Percentiles rank a stretch among this genome's conserved stretches.
Conservation (phyloP, 768 basidiomycete species). For the Trametes villosa region DNA sequence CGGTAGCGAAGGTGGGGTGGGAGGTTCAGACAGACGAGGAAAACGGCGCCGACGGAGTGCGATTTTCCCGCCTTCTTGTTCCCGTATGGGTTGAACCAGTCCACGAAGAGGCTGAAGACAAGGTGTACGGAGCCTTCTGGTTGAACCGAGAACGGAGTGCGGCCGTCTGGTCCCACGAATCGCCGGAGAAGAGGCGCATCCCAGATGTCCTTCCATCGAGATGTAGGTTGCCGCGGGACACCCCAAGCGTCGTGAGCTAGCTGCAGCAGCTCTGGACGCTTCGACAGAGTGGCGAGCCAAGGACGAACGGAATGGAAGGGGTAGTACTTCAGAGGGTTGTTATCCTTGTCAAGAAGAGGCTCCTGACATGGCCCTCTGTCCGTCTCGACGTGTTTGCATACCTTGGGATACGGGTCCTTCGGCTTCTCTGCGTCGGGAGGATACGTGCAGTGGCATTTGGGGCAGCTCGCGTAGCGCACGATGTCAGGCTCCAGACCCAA, state of each 20-base stretch:
- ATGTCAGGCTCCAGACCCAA: slow-evolving; percentile 7
- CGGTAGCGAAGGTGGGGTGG: slow-evolving; percentile 27
- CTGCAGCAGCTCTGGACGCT: slow-evolving; percentile 14
- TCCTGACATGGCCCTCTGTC: not conserved
- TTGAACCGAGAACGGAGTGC: not conserved
- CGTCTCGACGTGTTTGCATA: slow-evolving; percentile 5
- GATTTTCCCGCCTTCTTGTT: slow-evolving; percentile 15
- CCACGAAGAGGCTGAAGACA: slow-evolving; percentile 18
- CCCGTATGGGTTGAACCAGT: slow-evolving; percentile 25
- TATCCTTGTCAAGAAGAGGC: not conserved
- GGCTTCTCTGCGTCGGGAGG: not conserved
- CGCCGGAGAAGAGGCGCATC: slow-evolving; percentile 2
- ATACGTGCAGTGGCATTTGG: slow-evolving; percentile 16
- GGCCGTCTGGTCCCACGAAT: slow-evolving; percentile 21
- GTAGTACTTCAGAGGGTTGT: not conserved
- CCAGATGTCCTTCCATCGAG: slow-evolving; percentile 17
- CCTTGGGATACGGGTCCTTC: slow-evolving; percentile 6
- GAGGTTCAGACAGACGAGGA: slow-evolving; percentile 33
- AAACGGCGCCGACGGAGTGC: slow-evolving; percentile 27
- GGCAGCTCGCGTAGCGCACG: slow-evolving; percentile 7
- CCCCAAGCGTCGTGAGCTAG: slow-evolving; percentile 2
- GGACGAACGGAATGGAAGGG: no score
- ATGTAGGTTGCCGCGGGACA: not conserved
- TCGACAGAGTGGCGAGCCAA: slow-evolving; percentile 23
- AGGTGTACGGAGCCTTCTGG: slow-evolving; percentile 8